Base-by-base conservation (phyloP, 345 rosid genomes). In the Litchi chinensis region DNA sequence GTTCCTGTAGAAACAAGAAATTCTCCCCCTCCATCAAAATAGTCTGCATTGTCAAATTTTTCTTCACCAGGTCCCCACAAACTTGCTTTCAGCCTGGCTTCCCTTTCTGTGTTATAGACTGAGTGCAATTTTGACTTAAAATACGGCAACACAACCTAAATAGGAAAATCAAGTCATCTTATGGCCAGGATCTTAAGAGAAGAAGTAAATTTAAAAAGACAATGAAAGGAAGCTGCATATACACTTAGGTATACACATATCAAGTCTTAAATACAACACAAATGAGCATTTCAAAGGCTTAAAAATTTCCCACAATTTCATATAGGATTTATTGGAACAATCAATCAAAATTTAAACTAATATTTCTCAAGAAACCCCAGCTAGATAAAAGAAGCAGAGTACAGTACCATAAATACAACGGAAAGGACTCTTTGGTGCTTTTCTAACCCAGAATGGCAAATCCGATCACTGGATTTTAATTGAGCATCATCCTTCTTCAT, bases 121-220 rank as follows among this genome's bases (percentile, higher is more conserved):
- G 97, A 91, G 83, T 91, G 89, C 87, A 96, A 83, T 86, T 94
- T 96, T 19, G 97, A 93, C 86, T 91, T 96, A 21, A 93, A 86
- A 89, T 94, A 96, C 19, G 99, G 99, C 86, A 94, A 77, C 46
- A 93, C 98, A 84, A 94, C 99, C 98, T 96, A 83, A 76, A 74
- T 62, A 82, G 74, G 72, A 39, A 75, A 40, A 64, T 21, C 70
- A 76, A 70, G 56, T 62, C 46, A 74, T 64, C 70, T 74, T 81
- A 75, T 46, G 76, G 73, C 73, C 21, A 50, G 43, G 74, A 21
- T 11, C 28, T 16, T 72, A 37, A 4, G 56, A 21, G 72, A 50
- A 46, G 19, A 37, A 70, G 72, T 37, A 43, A 24, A 67, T 9
- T 65, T 37, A 22, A 64, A 62, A 75, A 5, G 48, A 59, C 7